These are phyloP conservation scores for Sporobolomyces phaffii DNA, from an alignment of 768 basidiomycete species.

Conservation along the genomic window DNA sequence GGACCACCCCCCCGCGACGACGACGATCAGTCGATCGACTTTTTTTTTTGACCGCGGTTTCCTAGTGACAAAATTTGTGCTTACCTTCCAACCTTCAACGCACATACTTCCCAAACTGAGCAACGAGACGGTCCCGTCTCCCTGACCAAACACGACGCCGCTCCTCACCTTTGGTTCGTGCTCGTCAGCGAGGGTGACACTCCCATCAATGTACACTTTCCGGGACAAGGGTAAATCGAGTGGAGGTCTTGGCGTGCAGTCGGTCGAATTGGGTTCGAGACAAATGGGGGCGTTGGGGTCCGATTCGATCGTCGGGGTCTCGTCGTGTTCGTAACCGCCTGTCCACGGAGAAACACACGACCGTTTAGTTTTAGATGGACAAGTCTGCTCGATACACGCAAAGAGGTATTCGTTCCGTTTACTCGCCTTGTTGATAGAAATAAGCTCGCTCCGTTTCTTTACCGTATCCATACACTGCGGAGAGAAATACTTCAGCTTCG, in stretches of 20 bases:
- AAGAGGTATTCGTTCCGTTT: no score
- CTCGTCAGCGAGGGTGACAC: slow-evolving; percentile 58
- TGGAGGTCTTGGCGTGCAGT: slow-evolving; percentile 49
- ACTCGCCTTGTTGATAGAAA: slow-evolving; percentile 20
- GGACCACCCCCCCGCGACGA: no score
- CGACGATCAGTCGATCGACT: no score
- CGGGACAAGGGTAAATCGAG: slow-evolving; percentile 57
- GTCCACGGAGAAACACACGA: no score
- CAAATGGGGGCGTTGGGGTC: slow-evolving; percentile 44
- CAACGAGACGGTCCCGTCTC: slow-evolving; percentile 85
- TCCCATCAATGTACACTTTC: slow-evolving; percentile 76
- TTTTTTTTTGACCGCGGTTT: no score
- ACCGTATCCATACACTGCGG: slow-evolving; percentile 75
- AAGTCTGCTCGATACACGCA: no score
- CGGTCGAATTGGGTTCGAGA: slow-evolving; percentile 52
- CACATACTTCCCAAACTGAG: slow-evolving; percentile 92
- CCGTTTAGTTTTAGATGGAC: no score
- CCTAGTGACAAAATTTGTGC: no score
- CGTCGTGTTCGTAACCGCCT: slow-evolving; percentile 64
- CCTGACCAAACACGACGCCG: slow-evolving; percentile 88
- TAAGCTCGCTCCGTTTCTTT: slow-evolving; percentile 59
- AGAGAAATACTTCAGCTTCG: not conserved
- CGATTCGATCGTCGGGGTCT: slow-evolving; percentile 44
- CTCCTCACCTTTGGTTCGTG: slow-evolving; percentile 32
- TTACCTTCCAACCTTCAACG: slow-evolving; percentile 77